Conservation (phyloP, 164 flowering plant genomes). For the Piper longum region DNA sequence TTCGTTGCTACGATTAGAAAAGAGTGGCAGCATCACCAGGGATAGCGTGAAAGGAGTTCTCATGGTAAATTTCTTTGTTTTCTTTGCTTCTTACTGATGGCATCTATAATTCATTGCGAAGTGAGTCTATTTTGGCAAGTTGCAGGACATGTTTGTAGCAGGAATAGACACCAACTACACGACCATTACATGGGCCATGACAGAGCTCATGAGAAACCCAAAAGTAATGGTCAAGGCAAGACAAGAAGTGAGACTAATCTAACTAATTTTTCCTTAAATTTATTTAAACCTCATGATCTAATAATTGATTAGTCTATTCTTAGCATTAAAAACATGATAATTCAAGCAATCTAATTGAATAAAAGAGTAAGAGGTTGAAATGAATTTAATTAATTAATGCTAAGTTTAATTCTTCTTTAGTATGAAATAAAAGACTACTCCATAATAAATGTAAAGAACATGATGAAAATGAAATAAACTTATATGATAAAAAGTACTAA, state of each 20-base stretch:
- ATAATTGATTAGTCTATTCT: no score
- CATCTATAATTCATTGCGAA: not conserved
- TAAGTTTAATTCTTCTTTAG: no score
- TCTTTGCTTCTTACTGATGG: not conserved
- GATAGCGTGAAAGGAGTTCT: not conserved
- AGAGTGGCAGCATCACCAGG: not conserved
- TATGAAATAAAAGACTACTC: no score
- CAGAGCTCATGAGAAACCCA: not conserved
- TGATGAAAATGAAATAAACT: no score
- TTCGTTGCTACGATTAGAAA: not conserved
- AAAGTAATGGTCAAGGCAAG: not conserved
- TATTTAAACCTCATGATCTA: no score
- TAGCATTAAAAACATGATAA: no score
- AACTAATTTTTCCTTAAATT: no score
- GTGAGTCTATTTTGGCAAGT: not conserved
- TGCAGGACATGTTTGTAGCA: not conserved
- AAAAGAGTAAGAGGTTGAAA: no score
- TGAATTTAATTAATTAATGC: no score
- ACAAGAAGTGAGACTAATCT: constrained; percentile 1
- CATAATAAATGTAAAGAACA: no score
- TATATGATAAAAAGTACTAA: no score
- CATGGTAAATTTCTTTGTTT: not conserved
- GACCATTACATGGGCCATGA: not conserved
- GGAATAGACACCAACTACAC: not conserved
- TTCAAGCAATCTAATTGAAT: no score